Evolutionary conservation across 768 basidiomycete species (phyloP).

Genomic region (Auriculariales sp.): DNA sequence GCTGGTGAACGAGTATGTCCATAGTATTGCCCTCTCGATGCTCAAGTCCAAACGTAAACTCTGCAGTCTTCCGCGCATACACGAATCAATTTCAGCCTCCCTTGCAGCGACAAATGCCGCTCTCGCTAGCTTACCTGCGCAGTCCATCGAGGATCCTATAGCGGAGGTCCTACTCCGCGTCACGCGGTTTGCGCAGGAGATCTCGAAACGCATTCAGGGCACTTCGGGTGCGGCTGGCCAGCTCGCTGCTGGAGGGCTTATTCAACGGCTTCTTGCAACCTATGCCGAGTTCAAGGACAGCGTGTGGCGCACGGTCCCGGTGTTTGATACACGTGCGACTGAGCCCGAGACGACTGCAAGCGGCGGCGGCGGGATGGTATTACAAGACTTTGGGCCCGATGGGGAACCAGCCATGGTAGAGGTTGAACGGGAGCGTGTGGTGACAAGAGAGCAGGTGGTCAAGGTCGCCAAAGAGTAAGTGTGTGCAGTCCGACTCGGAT

Average conservation of each 20-base stretch:
- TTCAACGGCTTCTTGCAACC: neutral
- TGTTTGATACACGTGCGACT: neutral
- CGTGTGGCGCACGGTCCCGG: neutral
- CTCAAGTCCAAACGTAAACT: too few relatives aligned
- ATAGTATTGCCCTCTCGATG: neutral
- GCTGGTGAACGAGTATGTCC: constrained; percentile 39
- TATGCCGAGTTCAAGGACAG: neutral
- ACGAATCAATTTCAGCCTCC: neutral
- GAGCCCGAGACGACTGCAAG: neutral
- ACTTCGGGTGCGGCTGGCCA: neutral
- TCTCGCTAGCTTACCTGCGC: neutral
- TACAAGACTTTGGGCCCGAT: neutral
- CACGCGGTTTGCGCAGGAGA: neutral
- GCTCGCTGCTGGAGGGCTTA: neutral
- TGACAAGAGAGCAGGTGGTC: neutral
- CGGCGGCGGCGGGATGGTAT: neutral
- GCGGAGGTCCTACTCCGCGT: neutral
- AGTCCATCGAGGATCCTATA: neutral
- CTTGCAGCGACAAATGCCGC: neutral
- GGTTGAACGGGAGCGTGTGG: too few relatives aligned
- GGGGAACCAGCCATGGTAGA: too few relatives aligned
- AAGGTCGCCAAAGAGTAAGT: neutral
- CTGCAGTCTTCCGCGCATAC: neutral
- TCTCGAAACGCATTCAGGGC: neutral
- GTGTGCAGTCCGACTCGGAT: too few relatives aligned